phyloP scores from a whole-genome alignment of 108 stramenopile species.

The Cyclotella atomus region DNA sequence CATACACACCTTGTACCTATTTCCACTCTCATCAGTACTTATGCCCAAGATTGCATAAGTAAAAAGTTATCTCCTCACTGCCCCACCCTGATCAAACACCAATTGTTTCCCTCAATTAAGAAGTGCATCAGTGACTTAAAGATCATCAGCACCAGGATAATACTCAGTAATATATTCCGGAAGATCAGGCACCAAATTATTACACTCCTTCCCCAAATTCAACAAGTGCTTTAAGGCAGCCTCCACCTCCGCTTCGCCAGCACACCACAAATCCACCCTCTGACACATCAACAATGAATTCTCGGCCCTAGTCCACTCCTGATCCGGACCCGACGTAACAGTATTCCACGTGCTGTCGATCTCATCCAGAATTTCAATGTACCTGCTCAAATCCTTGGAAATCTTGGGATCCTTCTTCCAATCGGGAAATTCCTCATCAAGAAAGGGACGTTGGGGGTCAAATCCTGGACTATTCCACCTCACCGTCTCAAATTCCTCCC shows the following conservation, averaged over 20 bases:
- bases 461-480: constrained; percentile 76
- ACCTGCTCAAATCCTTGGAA: constrained; percentile 50
- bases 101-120: too few species aligned
- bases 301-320: constrained; percentile 74
- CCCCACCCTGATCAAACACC: too few species aligned
- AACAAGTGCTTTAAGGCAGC: constrained; percentile 83
- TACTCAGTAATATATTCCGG: constrained; percentile 87
- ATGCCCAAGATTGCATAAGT: too few species aligned
- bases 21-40: too few species aligned
- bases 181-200: constrained; percentile 73
- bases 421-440: constrained; percentile 60
- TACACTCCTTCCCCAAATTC: constrained; percentile 77
- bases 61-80: too few species aligned
- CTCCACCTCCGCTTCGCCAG: constrained; percentile 86
- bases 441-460: constrained; percentile 73
- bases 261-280: constrained; percentile 89
- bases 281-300: constrained; percentile 89
- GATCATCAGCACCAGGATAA: constrained; percentile 83
- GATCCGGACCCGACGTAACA: constrained; percentile 69
- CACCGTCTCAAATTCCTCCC: constrained; percentile 40
- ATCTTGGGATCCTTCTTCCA: constrained; percentile 69
- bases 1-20: too few species aligned
- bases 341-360: constrained; percentile 64
- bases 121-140: too few species aligned
- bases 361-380: constrained; percentile 64